Evolutionary conservation across 1,284 basidiomycete species (phyloP).

Genomic region (Microbotryum intermedium): DNA sequence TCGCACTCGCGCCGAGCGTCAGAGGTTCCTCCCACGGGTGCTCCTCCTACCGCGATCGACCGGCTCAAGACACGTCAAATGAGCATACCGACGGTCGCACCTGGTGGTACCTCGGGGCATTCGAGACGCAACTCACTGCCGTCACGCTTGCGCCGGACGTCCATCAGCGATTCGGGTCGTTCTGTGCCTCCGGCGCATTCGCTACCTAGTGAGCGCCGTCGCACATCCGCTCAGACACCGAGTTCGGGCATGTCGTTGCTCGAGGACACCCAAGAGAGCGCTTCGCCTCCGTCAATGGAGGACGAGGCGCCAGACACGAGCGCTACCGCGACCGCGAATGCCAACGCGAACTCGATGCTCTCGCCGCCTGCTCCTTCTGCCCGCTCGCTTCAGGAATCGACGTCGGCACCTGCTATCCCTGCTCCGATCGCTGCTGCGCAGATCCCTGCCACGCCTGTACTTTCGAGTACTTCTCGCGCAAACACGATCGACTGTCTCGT

Average conservation of each 20-base stretch:
- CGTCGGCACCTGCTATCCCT: constrained; percentile 22
- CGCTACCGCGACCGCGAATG: too few relatives aligned
- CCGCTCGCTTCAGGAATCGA: constrained; percentile 19
- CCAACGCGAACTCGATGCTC: too few relatives aligned
- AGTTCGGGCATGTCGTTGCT: constrained; percentile 4
- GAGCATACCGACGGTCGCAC: constrained; percentile 1
- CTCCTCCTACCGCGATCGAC: constrained; percentile 60
- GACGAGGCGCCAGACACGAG: too few relatives aligned
- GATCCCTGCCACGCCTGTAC: not conserved
- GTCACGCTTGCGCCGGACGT: constrained; percentile 27
- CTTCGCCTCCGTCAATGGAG: constrained; percentile 58
- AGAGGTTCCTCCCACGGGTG: constrained; percentile 60
- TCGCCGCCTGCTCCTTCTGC: constrained; percentile 3
- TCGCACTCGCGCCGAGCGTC: constrained; percentile 17
- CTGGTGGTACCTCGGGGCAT: constrained; percentile 5
- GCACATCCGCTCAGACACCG: constrained; percentile 10
- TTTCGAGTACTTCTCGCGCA: not conserved
- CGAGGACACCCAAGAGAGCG: constrained; percentile 58
- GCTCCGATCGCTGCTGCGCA: not conserved
- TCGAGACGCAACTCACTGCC: constrained; percentile 30
- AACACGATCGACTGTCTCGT: constrained; percentile 73
- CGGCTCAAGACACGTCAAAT: constrained; percentile 55
- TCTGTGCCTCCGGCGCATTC: constrained; percentile 8
- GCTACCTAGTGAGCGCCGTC: not conserved
- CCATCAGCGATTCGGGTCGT: constrained; percentile 10